These are phyloP conservation scores for Xylaria sp. DNA, from an alignment of 2,329 filamentous ascomycete species.

Conservation along the genomic window DNA sequence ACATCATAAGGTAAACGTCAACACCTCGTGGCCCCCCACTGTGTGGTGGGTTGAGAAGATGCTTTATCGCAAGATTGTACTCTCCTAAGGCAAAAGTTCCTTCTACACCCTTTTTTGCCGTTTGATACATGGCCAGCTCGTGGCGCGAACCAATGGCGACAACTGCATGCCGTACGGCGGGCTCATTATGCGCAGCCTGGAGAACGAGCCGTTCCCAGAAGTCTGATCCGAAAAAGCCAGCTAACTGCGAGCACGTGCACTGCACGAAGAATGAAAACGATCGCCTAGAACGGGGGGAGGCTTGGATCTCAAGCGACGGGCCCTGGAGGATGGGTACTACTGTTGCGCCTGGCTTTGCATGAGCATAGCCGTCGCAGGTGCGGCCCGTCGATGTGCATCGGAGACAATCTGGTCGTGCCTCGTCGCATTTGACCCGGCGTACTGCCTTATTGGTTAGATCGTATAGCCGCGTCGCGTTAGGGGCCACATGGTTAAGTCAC, in stretches of 20 bases:
- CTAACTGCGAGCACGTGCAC: conserved; percentile 9
- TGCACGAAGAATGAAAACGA: conserved; percentile 19
- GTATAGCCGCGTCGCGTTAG: neutral
- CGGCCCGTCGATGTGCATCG: conserved; percentile 21
- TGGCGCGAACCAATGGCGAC: conserved; percentile 17
- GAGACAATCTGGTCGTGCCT: conserved; percentile 13
- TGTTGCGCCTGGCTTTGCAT: neutral
- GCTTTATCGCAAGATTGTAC: conserved; percentile 15
- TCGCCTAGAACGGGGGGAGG: neutral
- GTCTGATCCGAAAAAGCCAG: conserved; percentile 18
- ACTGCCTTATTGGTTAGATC: neutral
- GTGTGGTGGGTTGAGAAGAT: neutral
- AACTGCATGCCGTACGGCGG: conserved; percentile 17
- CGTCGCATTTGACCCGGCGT: conserved; percentile 18
- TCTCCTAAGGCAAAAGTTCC: conserved; percentile 3
- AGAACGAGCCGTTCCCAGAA: conserved; percentile 21
- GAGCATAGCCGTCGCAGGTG: conserved; percentile 13
- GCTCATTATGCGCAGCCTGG: conserved; percentile 19
- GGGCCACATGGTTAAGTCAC: neutral
- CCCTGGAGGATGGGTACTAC: neutral
- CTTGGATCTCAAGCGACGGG: conserved; percentile 5
- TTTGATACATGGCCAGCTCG: conserved; percentile 2
- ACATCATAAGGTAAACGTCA: conserved; percentile 11
- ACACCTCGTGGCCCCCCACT: neutral
- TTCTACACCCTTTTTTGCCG: neutral